Conservation (phyloP, 2,329 filamentous ascomycete species). For the Cercospora canescens region DNA sequence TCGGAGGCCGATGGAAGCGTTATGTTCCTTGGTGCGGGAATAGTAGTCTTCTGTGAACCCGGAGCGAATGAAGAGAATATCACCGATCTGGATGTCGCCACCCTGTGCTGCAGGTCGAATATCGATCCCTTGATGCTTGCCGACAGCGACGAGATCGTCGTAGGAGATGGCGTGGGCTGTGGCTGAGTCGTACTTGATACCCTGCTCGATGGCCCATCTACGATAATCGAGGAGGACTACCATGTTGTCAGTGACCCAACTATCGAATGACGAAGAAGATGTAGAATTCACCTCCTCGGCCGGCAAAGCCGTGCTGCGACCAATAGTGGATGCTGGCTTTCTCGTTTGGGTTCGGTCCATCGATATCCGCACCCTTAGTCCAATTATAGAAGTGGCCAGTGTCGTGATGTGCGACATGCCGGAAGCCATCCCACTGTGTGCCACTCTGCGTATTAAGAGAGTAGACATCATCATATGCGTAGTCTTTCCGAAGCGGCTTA, state of each 20-base stretch:
- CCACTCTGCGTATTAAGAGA: conserved; percentile 46
- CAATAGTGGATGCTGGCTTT: conserved; percentile 49
- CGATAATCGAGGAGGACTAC: conserved; percentile 46
- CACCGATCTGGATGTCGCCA: conserved; percentile 59
- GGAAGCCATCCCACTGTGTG: conserved; percentile 49
- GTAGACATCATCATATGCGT: conserved; percentile 47
- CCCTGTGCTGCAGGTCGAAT: conserved; percentile 58
- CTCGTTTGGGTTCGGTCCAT: conserved; percentile 42
- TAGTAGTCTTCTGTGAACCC: conserved; percentile 63
- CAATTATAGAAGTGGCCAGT: conserved; percentile 44
- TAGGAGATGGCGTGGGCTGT: conserved; percentile 45
- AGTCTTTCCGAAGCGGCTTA: conserved; percentile 41
- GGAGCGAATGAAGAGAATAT: conserved; percentile 66
- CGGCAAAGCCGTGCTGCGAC: conserved; percentile 48
- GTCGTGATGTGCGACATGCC: conserved; percentile 44
- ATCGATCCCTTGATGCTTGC: conserved; percentile 60
- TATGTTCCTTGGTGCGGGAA: conserved; percentile 34
- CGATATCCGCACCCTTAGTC: conserved; percentile 44
- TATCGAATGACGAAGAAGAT: background rate
- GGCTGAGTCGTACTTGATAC: conserved; percentile 44
- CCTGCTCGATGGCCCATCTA: conserved; percentile 43
- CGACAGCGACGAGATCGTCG: conserved; percentile 57
- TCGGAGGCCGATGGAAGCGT: conserved; percentile 41
- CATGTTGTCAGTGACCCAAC: background rate
- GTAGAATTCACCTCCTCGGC: conserved; percentile 35